Base-by-base conservation (phyloP, 75 land plant genomes). In the Pinus albicaulis region DNA sequence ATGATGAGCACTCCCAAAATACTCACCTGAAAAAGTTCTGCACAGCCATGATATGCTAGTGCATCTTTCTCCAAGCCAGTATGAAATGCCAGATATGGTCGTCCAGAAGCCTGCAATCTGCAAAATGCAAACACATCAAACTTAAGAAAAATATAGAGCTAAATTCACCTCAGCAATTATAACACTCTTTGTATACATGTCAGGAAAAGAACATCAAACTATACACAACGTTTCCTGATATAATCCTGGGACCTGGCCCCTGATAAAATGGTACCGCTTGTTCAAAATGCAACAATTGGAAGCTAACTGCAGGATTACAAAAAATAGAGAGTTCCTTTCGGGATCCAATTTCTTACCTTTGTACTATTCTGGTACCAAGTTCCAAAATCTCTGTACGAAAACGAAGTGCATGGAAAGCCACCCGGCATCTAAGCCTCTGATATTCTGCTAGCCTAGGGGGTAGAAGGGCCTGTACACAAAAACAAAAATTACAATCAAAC, bases 1-100 rank as follows among this genome's bases (percentile, higher is more conserved):
- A 34, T 17, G 11, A 66, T 34, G 3, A 41, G 53, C 11, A 64
- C n/a, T 24, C n/a, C n/a, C 22, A 68, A 68, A 22, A 68, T 22
- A 41, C n/a, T 68, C 80, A 91, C 96, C 90, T 93, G 96, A 74
- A 93, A 93, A 25, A 82, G 92, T 57, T 93, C 96, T 69, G 94
- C 90, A 84, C 96, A 93, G 28, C 96, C 96, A 81, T 93, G 84
- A 84, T 85, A 86, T 48, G 94, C 91, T 59, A 91, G 81, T 38
- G 88, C 84, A 77, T 91, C 94, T 82, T 86, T 86, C 10, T 89
- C 89, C 79, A 93, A 74, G 34, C 96, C 94, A 57, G 91, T 74
- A 44, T 93, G 88, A 77, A 74, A 90, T 56, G 86, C 94, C 63
- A 93, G 81, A 76, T 87, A 93, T 73, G 92, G 96, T 52, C 84